Evolutionary conservation across 2,329 filamentous ascomycete genomes (phyloP).

Genomic region (Paracorniculantispora psalliotae): DNA sequence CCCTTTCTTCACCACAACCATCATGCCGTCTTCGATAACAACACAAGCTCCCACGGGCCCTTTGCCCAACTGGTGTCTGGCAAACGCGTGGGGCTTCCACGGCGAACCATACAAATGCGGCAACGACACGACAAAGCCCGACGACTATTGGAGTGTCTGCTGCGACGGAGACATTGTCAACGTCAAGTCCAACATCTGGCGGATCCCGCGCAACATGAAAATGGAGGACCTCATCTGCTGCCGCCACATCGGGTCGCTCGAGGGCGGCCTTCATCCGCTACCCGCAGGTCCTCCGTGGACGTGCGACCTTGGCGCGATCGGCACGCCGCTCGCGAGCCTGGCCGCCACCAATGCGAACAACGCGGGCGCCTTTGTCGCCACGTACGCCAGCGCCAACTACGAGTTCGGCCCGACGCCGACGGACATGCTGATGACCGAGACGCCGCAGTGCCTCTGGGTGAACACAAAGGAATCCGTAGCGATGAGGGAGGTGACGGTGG

Average conservation of each 20-base stretch:
- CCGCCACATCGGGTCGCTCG: neutral
- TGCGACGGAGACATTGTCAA: slow-evolving; percentile 3
- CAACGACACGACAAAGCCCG: neutral
- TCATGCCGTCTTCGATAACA: neutral
- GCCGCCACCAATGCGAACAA: slow-evolving; percentile 1
- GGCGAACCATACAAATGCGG: neutral
- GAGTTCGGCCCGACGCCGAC: slow-evolving; percentile 3
- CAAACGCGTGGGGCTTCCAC: neutral
- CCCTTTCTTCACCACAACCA: neutral
- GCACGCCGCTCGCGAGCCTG: slow-evolving; percentile 4
- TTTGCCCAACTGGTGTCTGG: neutral
- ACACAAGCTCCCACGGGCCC: neutral
- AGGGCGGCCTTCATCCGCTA: neutral
- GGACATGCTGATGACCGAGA: neutral
- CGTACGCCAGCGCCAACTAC: slow-evolving; percentile 1
- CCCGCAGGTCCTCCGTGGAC: neutral
- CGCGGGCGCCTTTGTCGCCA: neutral
- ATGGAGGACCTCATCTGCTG: slow-evolving; percentile 4
- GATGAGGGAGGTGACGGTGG: neutral
- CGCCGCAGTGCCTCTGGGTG: slow-evolving; percentile 4
- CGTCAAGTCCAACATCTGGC: neutral
- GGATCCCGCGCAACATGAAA: neutral
- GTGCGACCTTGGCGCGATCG: neutral
- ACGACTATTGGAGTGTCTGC: slow-evolving; percentile 4
- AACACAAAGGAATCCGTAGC: neutral